phyloP scores from a whole-genome alignment of 306 rosid genomes.

The Cicer judaicum region DNA sequence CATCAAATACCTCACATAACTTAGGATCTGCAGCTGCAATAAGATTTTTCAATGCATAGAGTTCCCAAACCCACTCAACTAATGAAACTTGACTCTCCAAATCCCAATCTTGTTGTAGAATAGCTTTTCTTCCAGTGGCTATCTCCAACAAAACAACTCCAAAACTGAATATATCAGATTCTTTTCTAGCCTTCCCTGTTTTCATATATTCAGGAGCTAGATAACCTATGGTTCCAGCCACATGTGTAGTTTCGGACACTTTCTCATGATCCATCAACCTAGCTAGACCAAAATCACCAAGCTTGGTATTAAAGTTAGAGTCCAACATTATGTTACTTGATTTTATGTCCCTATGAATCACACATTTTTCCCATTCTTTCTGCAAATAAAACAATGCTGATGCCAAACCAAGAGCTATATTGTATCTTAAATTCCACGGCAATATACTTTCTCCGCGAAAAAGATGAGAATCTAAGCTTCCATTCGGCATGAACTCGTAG shows the following conservation, averaged over 20 bases:
- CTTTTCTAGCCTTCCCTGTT: conserved; percentile 44
- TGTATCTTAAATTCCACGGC: too few species aligned
- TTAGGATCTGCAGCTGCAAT: conserved; percentile 41
- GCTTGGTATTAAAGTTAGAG: conserved; percentile 49
- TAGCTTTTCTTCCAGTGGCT: conserved; percentile 47
- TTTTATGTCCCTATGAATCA: too few species aligned
- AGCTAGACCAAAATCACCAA: conserved; percentile 61
- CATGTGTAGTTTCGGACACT: conserved; percentile 40
- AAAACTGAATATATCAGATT: conserved; percentile 51
- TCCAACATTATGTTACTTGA: too few species aligned
- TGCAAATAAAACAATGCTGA: too few species aligned
- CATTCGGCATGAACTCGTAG: too few species aligned
- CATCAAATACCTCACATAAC: conserved; percentile 39
- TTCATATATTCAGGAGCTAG: conserved; percentile 47
- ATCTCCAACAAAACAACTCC: conserved; percentile 48
- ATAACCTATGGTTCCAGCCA: conserved; percentile 55
- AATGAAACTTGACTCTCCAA: conserved; percentile 27
- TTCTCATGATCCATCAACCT: conserved; percentile 50
- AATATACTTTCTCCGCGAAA: too few species aligned
- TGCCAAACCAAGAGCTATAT: too few species aligned
- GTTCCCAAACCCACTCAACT: conserved; percentile 53
- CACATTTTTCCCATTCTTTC: too few species aligned
- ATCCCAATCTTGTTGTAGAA: not conserved
- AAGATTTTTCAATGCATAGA: conserved; percentile 42
- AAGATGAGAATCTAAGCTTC: too few species aligned